Evolutionary conservation across 148 eudicot species (phyloP).

Genomic region (Camellia japonica): DNA sequence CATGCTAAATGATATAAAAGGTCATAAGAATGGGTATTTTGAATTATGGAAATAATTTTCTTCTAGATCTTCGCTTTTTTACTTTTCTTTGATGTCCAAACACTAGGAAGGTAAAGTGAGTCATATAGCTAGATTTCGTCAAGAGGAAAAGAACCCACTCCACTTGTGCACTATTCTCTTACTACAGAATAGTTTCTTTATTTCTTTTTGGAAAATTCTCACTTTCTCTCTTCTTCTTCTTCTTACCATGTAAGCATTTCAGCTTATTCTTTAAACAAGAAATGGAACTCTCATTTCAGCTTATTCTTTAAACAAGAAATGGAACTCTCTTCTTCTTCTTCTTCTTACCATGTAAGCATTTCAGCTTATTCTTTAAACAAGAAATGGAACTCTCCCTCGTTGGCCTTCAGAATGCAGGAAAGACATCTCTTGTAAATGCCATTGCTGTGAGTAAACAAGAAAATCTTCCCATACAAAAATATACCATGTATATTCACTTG

Average conservation of each 20-base stretch:
- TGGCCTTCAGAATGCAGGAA: conserved; percentile 95
- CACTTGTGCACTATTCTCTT: neutral
- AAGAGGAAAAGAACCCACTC: too few relatives aligned
- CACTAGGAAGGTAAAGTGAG: neutral
- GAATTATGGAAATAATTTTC: neutral
- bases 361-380: conserved; percentile 82
- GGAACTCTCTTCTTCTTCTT: conserved; percentile 46
- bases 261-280: conserved; percentile 90
- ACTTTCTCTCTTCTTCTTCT: conserved; percentile 3
- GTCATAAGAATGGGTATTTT: neutral
- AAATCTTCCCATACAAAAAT: neutral
- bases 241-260: conserved; percentile 29
- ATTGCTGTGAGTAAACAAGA: conserved; percentile 58
- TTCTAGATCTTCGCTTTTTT: too few relatives aligned
- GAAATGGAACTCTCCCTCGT: conserved; percentile 95
- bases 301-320: conserved; percentile 89
- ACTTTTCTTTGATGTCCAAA: too few relatives aligned
- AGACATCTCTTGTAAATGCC: conserved; percentile 80
- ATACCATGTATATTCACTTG: neutral
- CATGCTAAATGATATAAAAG: neutral
- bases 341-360: conserved; percentile 24
- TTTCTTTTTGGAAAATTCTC: neutral
- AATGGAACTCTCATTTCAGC: conserved; percentile 88
- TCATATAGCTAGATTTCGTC: too few relatives aligned
- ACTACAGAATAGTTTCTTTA: neutral